A percentile compares a stretch with the other conserved stretches of the same genome.
Conservation (phyloP, 306 rosid species). For the Morella rubra region DNA sequence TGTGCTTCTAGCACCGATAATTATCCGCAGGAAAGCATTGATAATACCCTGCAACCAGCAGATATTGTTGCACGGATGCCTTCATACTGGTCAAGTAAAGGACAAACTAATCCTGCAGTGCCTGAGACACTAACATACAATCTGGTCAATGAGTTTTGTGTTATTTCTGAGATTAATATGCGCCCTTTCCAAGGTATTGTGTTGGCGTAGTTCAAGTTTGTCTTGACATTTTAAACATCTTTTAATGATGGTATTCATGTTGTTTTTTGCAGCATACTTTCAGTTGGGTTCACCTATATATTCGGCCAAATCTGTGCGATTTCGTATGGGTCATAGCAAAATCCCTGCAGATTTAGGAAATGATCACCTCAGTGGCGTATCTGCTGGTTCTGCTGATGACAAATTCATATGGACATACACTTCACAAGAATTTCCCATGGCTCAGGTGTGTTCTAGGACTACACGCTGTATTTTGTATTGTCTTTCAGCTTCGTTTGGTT, state of each 20-base stretch:
- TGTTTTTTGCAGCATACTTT: conserved; percentile 56
- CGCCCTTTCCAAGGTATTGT: conserved; percentile 77
- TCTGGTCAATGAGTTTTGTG: conserved; percentile 63
- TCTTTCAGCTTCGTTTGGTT: background rate
- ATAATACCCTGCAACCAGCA: conserved; percentile 58
- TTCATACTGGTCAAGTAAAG: conserved; percentile 89
- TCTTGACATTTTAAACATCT: conserved; percentile 1
- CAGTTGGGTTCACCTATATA: conserved; percentile 73
- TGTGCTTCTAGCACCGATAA: conserved; percentile 95
- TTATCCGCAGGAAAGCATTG: conserved; percentile 71
- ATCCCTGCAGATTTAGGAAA: conserved; percentile 21
- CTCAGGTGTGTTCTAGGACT: conserved; percentile 48
- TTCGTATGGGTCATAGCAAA: conserved; percentile 67
- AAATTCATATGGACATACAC: conserved; percentile 73
- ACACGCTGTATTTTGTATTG: conserved; percentile 14
- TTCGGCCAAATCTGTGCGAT: conserved; percentile 71
- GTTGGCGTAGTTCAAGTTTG: conserved; percentile 14
- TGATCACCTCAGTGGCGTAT: conserved; percentile 8
- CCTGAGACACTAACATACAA: conserved; percentile 79
- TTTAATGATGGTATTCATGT: conserved; percentile 26
- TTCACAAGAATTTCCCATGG: conserved; percentile 79
- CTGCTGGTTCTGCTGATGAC: conserved; percentile 36
- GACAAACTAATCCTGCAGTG: conserved; percentile 61
- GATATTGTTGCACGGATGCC: conserved; percentile 27
- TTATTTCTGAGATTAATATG: conserved; percentile 59